Percentiles rank a stretch among this genome's conserved stretches.
Conservation (phyloP, 805 yeast species). For the Metschnikowia anglica region DNA sequence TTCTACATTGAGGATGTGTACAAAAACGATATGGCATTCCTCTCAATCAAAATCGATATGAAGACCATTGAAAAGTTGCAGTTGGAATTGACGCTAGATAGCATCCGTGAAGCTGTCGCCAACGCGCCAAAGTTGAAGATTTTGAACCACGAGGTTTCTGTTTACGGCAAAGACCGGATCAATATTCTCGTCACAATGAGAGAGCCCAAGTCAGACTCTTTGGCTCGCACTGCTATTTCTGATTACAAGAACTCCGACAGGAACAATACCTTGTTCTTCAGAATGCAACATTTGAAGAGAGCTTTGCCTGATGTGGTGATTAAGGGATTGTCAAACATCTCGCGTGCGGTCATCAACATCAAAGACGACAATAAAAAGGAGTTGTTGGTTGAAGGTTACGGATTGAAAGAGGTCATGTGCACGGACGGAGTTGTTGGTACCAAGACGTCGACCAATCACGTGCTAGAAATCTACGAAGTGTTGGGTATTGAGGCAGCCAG, state of each 20-base stretch:
- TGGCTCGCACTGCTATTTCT: conserved; percentile 33
- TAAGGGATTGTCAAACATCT: conserved; percentile 86
- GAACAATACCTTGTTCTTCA: conserved; percentile 64
- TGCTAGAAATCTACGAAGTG: conserved; percentile 83
- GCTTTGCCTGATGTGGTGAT: conserved; percentile 84
- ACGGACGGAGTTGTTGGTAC: conserved; percentile 95
- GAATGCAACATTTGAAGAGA: conserved; percentile 87
- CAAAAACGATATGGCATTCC: conserved; percentile 69
- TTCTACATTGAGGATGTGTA: conserved; percentile 93
- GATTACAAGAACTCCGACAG: conserved; percentile 38
- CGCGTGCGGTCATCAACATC: conserved; percentile 96
- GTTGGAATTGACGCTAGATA: conserved; percentile 81
- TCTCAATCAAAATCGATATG: conserved; percentile 79
- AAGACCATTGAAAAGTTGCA: conserved; percentile 86
- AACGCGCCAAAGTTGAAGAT: conserved; percentile 90
- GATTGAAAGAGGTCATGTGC: conserved; percentile 92
- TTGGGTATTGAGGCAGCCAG: conserved; percentile 98
- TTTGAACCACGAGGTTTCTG: conserved; percentile 63
- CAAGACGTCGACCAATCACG: conserved; percentile 86
- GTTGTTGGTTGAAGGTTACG: conserved; percentile 95
- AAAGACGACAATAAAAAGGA: conserved; percentile 84
- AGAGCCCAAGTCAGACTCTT: conserved; percentile 37
- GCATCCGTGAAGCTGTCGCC: conserved; percentile 78
- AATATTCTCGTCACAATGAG: conserved; percentile 56
- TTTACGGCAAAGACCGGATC: conserved; percentile 63